phyloP scores from a whole-genome alignment of 345 rosid genomes.

The Eucalyptus cloeziana region DNA sequence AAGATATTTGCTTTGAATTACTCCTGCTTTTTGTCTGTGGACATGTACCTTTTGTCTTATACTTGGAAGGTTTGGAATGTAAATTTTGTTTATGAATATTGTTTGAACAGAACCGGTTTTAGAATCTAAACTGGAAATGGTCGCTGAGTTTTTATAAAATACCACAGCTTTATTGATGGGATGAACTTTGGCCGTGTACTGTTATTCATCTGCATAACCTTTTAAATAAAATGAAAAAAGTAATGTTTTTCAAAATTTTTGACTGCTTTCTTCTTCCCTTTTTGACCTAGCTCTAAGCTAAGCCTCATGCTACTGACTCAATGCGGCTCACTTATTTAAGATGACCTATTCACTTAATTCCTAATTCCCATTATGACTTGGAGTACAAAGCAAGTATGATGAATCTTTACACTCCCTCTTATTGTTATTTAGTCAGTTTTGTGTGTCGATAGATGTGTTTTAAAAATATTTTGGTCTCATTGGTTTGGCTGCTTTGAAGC shows the following conservation, averaged over 20 bases:
- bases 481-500: background rate
- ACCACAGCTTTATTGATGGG: background rate
- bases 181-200: background rate
- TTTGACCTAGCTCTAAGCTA: background rate
- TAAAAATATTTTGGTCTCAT: background rate
- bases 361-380: background rate
- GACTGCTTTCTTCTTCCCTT: background rate
- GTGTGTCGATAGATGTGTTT: background rate
- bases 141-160: background rate
- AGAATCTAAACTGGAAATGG: background rate
- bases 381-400: background rate
- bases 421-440: background rate
- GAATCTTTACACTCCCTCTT: background rate
- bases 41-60: background rate
- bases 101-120: background rate
- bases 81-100: background rate
- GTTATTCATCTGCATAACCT: background rate
- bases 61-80: background rate
- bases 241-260: background rate
- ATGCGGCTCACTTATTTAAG: background rate
- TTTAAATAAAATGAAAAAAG: background rate
- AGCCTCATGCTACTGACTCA: background rate
- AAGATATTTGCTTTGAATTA: background rate
- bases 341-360: background rate
- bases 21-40: background rate